A percentile compares a stretch with the other conserved stretches of the same genome.
Evolutionary conservation across 2,329 filamentous ascomycete species (phyloP).

Genomic region (Ascocoryne sarcoides): DNA sequence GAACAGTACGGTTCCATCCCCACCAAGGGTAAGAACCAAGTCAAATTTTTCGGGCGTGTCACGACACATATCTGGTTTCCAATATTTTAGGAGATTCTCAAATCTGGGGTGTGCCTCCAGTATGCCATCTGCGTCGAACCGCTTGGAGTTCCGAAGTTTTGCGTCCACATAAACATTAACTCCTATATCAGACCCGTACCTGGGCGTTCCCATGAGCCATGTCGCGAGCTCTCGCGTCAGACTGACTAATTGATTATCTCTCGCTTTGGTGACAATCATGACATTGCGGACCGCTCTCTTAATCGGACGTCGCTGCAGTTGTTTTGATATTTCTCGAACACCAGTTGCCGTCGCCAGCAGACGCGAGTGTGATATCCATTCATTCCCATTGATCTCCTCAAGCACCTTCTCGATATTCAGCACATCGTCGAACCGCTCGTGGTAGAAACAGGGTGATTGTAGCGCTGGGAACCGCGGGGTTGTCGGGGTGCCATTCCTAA

Average conservation of each 20-base stretch:
- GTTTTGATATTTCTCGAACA: conserved; percentile 90
- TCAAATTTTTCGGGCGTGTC: conserved; percentile 91
- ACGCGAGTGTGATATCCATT: conserved; percentile 86
- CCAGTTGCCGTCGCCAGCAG: conserved; percentile 92
- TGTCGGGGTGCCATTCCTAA: conserved; percentile 25
- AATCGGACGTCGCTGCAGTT: conserved; percentile 85
- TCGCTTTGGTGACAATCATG: conserved; percentile 98
- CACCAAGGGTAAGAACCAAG: conserved; percentile 79
- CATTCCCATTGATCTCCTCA: conserved; percentile 84
- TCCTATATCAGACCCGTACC: conserved; percentile 82
- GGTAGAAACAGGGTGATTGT: conserved; percentile 94
- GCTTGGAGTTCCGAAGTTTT: conserved; percentile 79
- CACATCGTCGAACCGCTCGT: conserved; percentile 91
- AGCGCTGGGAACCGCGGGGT: conserved; percentile 53
- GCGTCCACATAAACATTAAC: conserved; percentile 98
- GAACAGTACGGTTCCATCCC: conserved; percentile 80
- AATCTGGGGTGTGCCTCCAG: conserved; percentile 68
- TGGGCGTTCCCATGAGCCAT: conserved; percentile 81
- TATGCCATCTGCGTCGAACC: conserved; percentile 71
- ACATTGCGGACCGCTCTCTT: conserved; percentile 86
- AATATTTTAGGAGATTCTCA: conserved; percentile 80
- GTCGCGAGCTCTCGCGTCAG: conserved; percentile 79
- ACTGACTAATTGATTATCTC: conserved; percentile 86
- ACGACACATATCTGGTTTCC: conserved; percentile 95
- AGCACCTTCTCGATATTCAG: conserved; percentile 92